Evolutionary conservation across 164 flowering plant genomes (phyloP), one percentile per base, ranked within the genome.

Genomic region (Tetracentron sinense): DNA sequence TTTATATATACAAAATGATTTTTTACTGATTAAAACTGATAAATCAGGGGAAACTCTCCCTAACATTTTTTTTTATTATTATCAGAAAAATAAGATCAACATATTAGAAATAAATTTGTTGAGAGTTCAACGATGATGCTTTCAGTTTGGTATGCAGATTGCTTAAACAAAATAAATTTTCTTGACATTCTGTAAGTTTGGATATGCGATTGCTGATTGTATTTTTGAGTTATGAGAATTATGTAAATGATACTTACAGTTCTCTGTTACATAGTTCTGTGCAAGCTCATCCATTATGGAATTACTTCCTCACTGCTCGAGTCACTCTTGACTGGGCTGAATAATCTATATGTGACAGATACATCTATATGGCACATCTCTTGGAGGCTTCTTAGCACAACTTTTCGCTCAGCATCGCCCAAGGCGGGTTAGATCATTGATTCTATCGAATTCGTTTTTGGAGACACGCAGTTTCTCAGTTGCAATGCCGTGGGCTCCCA

Each of bases 401-500:
- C 87, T 95, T 30, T 95, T 92, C 78, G 97, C 99, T 71, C 97
- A 89, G 73, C 83, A 92, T 77, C 97, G 97, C 20, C 99, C 99
- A 52, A 89, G 99, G 62, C 85, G 97, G 56, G 99, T 95, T 59
- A 78, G 75, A 67, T 95, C 99, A 25, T 77, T 95, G 75, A 66
- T 92, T 38, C 86, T 95, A 33, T 95, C 99, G 66, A 94, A 95
- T 77, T 72, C 99, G 53, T 95, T 83, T 74, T 58, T 95, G 82
- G 99, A 92, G 31, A 91, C 97, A 44, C 75, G 66, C 44, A 83
- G 71, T 62, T 94, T 92, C 73, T 72, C 90, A 35, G 83, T 92
- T 74, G 80, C 96, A 56, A 94, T 92, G 97, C 99, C 96, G 54
- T 95, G 99, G 99, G 80, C 96, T 54, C 90, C 99, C 23, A 56